Base-by-base conservation (phyloP, 306 rosid species). In the Pterocarpus santalinus region DNA sequence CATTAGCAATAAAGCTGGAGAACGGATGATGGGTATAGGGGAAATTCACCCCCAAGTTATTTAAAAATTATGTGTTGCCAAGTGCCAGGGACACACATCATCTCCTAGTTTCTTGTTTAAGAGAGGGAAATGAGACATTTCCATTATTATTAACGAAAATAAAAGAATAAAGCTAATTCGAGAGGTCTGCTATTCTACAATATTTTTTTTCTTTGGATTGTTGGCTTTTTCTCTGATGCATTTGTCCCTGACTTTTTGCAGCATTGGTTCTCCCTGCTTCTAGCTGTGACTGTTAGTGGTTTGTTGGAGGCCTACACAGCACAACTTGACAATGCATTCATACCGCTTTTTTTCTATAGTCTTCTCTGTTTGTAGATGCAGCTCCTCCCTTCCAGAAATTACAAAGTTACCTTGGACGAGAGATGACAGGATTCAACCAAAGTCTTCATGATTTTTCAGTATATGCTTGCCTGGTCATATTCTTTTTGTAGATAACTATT, bases 231-330 rank as follows among this genome's bases (percentile, higher is more conserved):
- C 65, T 75, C 11, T 88, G 81, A 89, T 75, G 32, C 68, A 34
- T 75, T 32, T 58, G 28, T 79, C 43, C 33, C 72, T 52, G 44
- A 76, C 60, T 46, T 11, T 73, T 87, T 86, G 85, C 99, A 95
- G 99, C 93, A 90, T 35, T 95, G 99, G 98, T 76, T 82, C 81
- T 93, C 96, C 57, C 91, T 93, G 62, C 85, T 93, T 69, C 65
- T 91, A 22, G 97, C 97, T 4, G 96, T 93, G 87, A 91, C 92
- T n/a, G 84, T 81, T 34, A 91, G 97, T 87, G 99, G 99, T 73
- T 77, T 95, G 88, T 83, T 95, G 88, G 99, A 95, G 94, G 99
- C 99, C 72, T 90, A 89, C 88, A 95, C 99, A 1, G 88, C 98
- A 7, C 99, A 95, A 81, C 97, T 95, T 30, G 99, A 95, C 90